Base-by-base conservation (phyloP, 83 land plant genomes). In the Diphasiastrum complanatum region DNA sequence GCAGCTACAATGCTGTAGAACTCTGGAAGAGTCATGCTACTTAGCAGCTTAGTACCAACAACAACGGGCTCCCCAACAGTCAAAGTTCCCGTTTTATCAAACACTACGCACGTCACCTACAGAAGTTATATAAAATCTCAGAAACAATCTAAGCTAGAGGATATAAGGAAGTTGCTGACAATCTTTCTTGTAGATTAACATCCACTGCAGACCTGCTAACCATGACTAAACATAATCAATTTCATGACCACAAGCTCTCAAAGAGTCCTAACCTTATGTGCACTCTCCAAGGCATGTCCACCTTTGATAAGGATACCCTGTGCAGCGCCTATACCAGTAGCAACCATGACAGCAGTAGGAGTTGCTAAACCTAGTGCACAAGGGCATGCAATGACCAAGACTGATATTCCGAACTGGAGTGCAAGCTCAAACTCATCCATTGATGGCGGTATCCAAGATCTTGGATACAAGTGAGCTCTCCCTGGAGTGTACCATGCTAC, bases 371-470 rank as follows among this genome's bases (percentile, higher is more conserved):
- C 43, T 8, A 40, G 43, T 40, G 43, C 43, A 40, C 43, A 40
- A 16, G 43, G 43, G 16, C 43, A 40, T 8, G 43, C 43, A 40
- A 40, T 40, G 16, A 40, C 43, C 43, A 40, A n/a, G n/a, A n/a
- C n/a, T n/a, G n/a, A n/a, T n/a, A n/a, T n/a, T n/a, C n/a, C n/a
- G n/a, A n/a, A n/a, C 43, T 40, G 43, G 16, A 40, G 43, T 40
- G 43, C 43, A 8, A 40, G 43, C 43, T 40, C 43, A 40, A 40
- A 40, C 43, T 40, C 43, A 16, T 40, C 43, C 43, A 40, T 40
- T 8, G 43, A 40, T 16, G 43, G 16, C 16, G 43, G 43, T 40
- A 40, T 40, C 43, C 43, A 40, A 40, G 12, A 8, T 16, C 16
- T 40, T 40, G 43, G 43, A 40, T 40, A 40, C 16, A 8, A 8